Evolutionary conservation across 2,329 filamentous ascomycete genomes (phyloP).

Genomic region (Talaromyces funiculosus): DNA sequence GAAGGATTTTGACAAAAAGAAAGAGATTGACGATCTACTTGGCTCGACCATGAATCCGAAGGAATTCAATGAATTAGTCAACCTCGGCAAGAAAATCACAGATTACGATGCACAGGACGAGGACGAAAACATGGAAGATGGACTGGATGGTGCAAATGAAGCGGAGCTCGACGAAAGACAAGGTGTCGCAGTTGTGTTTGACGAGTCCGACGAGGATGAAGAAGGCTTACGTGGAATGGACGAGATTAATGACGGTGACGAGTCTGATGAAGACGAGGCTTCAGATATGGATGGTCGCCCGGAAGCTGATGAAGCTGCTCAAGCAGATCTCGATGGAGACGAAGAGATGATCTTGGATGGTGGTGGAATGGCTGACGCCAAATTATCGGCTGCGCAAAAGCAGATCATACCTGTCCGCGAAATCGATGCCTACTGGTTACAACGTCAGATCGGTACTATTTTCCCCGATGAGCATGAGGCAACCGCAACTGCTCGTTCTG

Average conservation of each 20-base stretch:
- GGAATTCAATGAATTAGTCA: slow-evolving; percentile 94
- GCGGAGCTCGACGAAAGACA: slow-evolving; percentile 87
- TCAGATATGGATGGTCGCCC: slow-evolving; percentile 54
- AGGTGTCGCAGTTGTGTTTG: slow-evolving; percentile 95
- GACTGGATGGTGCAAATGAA: slow-evolving; percentile 58
- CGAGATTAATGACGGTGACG: slow-evolving; percentile 78
- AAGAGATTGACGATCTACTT: slow-evolving; percentile 88
- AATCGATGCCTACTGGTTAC: slow-evolving; percentile 96
- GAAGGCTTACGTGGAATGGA: slow-evolving; percentile 70
- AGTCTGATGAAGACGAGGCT: slow-evolving; percentile 67
- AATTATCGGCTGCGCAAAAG: slow-evolving; percentile 42
- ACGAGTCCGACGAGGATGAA: slow-evolving; percentile 83
- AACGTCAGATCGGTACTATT: slow-evolving; percentile 80
- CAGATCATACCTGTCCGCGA: slow-evolving; percentile 73
- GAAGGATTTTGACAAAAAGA: slow-evolving; percentile 98
- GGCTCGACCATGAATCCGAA: slow-evolving; percentile 77
- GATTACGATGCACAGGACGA: slow-evolving; percentile 97
- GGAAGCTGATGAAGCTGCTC: slow-evolving; percentile 46
- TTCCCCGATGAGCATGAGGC: slow-evolving; percentile 91
- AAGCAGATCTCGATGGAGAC: slow-evolving; percentile 40
- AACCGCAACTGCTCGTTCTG: slow-evolving; percentile 83
- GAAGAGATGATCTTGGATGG: slow-evolving; percentile 83
- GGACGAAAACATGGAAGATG: slow-evolving; percentile 77
- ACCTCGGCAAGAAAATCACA: slow-evolving; percentile 96
- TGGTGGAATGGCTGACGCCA: slow-evolving; percentile 44